Percentiles rank a stretch among this genome's conserved stretches.
Conservation (phyloP, 345 rosid genomes). For the Balakata baccata region DNA sequence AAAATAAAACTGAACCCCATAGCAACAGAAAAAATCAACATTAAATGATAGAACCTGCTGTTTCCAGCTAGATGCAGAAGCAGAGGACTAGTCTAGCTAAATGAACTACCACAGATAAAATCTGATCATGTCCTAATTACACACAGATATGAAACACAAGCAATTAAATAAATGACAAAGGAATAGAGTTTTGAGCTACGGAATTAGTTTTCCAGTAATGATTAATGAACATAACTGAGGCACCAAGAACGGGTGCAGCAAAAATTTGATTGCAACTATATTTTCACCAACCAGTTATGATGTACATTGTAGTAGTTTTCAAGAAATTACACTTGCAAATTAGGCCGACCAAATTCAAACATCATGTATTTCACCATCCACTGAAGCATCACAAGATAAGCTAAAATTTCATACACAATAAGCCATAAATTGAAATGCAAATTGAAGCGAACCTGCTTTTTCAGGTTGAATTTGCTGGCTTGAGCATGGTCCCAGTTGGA, state of each 20-base stretch:
- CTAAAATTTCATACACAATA: background rate
- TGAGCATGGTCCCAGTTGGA: slow-evolving; percentile 45
- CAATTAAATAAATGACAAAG: background rate
- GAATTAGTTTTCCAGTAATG: background rate
- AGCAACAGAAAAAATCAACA: background rate
- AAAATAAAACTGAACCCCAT: background rate
- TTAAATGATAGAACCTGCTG: background rate
- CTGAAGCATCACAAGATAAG: background rate
- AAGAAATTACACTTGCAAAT: background rate
- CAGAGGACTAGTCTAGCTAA: background rate
- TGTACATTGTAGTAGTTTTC: background rate
- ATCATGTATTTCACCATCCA: background rate
- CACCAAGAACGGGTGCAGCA: background rate
- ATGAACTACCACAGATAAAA: background rate
- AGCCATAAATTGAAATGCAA: background rate
- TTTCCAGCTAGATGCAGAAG: background rate
- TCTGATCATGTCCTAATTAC: background rate
- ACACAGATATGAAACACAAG: background rate
- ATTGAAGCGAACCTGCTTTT: slow-evolving; percentile 56
- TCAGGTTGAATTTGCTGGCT: slow-evolving; percentile 35
- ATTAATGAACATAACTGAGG: background rate
- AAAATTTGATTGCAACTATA: background rate
- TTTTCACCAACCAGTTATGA: background rate
- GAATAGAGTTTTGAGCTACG: background rate
- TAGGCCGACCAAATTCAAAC: background rate